Evolutionary conservation across 139 green algal genomes (phyloP).

Genomic region (Tetraselmis striata): DNA sequence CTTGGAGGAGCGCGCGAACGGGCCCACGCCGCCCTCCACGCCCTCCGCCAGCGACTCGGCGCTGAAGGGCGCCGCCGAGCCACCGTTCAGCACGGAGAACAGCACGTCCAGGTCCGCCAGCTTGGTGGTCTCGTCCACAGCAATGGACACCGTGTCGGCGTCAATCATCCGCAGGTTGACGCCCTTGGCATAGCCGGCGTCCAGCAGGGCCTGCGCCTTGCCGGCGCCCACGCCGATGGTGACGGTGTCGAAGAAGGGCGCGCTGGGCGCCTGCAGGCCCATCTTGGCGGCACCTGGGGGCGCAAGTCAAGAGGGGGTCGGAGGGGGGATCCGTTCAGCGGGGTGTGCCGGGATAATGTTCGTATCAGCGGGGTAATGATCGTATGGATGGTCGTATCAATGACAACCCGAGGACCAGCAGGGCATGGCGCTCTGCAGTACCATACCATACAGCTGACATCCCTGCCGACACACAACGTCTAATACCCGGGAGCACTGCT

Average conservation of each 20-base stretch:
- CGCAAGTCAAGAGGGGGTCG: too few species aligned
- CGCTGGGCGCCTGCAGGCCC: constrained; percentile 42
- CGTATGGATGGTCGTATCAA: too few species aligned
- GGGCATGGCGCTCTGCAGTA: too few species aligned
- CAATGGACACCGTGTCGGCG: constrained; percentile 53
- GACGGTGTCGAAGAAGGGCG: constrained; percentile 95
- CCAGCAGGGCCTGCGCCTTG: constrained; percentile 30
- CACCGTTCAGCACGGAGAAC: constrained; percentile 59
- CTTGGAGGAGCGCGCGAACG: constrained; percentile 45
- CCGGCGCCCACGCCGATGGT: constrained; percentile 37
- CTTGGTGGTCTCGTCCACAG: constrained; percentile 90
- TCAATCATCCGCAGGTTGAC: constrained; percentile 87
- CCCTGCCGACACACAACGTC: too few species aligned
- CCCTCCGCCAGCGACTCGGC: constrained; percentile 59
- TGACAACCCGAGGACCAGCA: too few species aligned
- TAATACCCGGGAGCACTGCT: too few species aligned
- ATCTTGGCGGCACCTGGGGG: constrained; percentile 57
- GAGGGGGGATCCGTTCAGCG: too few species aligned
- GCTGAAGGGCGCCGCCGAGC: constrained; percentile 58
- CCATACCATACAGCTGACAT: too few species aligned
- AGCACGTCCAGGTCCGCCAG: constrained; percentile 85
- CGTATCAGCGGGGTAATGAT: too few species aligned
- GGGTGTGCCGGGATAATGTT: too few species aligned
- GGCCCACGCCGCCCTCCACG: constrained; percentile 33
- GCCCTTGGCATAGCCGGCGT: constrained; percentile 22